Evolutionary conservation across 805 yeast species (phyloP).

Genomic region (Wickerhamiella domercqiae): DNA sequence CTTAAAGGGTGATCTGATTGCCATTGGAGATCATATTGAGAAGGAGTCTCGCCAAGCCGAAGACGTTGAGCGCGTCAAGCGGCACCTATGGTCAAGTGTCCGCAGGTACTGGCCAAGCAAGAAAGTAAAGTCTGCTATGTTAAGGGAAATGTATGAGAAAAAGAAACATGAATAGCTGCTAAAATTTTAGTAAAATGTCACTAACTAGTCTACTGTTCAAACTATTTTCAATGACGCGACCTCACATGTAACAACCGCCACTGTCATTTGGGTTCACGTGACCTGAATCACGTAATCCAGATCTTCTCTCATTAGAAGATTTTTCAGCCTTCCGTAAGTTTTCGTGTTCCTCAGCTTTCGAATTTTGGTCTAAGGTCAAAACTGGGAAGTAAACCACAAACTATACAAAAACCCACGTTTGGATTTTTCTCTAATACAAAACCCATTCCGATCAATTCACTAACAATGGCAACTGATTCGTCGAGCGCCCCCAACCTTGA

Average conservation of each 20-base stretch:
- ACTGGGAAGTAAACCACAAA: no score
- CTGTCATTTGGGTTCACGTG: no score
- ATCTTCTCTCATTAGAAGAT: no score
- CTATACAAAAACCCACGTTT: not conserved
- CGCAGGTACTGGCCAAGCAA: constrained; percentile 76
- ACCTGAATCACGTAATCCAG: no score
- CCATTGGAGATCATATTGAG: constrained; percentile 59
- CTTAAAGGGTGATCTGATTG: constrained; percentile 49
- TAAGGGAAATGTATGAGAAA: constrained; percentile 54
- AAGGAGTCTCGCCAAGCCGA: constrained; percentile 23
- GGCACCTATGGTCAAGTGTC: constrained; percentile 75
- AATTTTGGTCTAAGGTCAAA: no score
- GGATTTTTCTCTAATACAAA: not conserved
- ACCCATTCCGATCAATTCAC: not conserved
- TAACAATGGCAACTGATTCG: constrained; percentile 6
- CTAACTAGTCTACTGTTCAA: no score
- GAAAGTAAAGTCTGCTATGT: constrained; percentile 44
- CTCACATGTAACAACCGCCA: no score
- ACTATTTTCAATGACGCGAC: no score
- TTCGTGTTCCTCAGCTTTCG: no score
- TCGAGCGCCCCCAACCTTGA: constrained; percentile 24
- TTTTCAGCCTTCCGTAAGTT: no score
- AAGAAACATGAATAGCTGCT: constrained; percentile 8
- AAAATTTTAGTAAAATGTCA: not conserved
- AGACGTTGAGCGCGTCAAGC: constrained; percentile 29